A percentile compares a stretch with the other conserved stretches of the same genome.
These are phyloP conservation scores for Rhodotorula sp. DNA, from an alignment of 1,284 basidiomycete species.

Conservation along the genomic window DNA sequence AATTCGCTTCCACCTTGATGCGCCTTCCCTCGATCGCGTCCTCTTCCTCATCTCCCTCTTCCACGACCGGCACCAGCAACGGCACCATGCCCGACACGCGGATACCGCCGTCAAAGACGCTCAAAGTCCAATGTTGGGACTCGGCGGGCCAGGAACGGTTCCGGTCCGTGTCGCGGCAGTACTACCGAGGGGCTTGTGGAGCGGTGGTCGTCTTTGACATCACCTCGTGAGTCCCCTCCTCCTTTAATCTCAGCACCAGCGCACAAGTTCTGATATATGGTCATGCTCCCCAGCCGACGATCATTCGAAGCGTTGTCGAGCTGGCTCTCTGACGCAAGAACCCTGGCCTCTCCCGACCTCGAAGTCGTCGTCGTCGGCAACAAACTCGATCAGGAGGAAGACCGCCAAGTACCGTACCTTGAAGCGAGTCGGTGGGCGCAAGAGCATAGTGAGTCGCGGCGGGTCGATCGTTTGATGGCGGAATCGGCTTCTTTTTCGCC, in stretches of 20 bases:
- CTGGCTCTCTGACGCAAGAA: slow-evolving; percentile 89
- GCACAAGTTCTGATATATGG: not conserved
- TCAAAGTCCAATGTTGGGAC: slow-evolving; percentile 75
- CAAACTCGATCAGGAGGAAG: slow-evolving; percentile 90
- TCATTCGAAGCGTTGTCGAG: slow-evolving; percentile 52
- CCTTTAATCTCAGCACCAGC: too few relatives aligned
- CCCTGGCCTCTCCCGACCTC: slow-evolving; percentile 79
- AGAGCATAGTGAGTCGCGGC: slow-evolving; percentile 70
- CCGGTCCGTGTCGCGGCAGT: slow-evolving; percentile 93
- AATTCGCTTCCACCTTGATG: slow-evolving; percentile 45
- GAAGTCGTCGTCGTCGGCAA: slow-evolving; percentile 92
- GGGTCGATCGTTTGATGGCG: too few relatives aligned
- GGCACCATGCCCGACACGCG: slow-evolving; percentile 28
- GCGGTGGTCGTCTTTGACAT: slow-evolving; percentile 93
- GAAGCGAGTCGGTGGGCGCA: slow-evolving; percentile 94
- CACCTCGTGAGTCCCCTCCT: slow-evolving; percentile 52
- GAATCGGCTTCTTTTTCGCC: not conserved
- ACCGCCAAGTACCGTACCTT: slow-evolving; percentile 87
- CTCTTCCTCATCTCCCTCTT: not conserved
- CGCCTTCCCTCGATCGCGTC: slow-evolving; percentile 34
- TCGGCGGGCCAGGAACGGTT: slow-evolving; percentile 83
- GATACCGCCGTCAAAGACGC: slow-evolving; percentile 34
- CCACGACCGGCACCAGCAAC: not conserved
- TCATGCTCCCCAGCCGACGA: slow-evolving; percentile 30
- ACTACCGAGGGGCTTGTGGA: slow-evolving; percentile 94